These are phyloP conservation scores for Lachnellula hyalina DNA, from an alignment of 2,329 filamentous ascomycete genomes.

Conservation along the genomic window DNA sequence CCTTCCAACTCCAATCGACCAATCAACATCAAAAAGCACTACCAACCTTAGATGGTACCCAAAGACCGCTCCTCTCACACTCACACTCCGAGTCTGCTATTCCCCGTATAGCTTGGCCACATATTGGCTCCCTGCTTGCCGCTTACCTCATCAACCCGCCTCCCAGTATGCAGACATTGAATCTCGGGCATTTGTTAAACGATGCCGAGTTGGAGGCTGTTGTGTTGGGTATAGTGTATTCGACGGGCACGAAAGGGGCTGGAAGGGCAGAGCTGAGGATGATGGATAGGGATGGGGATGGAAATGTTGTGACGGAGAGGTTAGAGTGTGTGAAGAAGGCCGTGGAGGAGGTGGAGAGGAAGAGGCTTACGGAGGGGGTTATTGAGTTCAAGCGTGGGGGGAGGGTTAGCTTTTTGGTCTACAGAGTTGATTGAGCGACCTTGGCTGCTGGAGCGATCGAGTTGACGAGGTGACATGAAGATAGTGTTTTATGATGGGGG, in stretches of 20 bases:
- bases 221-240: conserved; percentile 16
- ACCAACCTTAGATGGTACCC: not conserved
- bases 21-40: not conserved
- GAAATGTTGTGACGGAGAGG: not conserved
- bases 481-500: too few relatives aligned
- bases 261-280: not conserved
- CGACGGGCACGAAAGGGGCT: not conserved
- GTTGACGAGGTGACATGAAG: too few relatives aligned
- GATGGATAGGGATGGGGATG: not conserved
- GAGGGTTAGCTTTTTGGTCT: conserved; percentile 23
- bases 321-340: conserved; percentile 16
- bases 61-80: not conserved
- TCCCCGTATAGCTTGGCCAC: conserved; percentile 7
- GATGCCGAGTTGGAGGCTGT: conserved; percentile 10
- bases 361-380: conserved; percentile 19
- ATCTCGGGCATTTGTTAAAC: conserved; percentile 5
- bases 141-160: not conserved
- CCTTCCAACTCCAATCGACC: not conserved
- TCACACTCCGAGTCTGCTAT: not conserved
- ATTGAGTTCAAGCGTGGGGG: conserved; percentile 16
- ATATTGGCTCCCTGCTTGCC: conserved; percentile 6
- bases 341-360: conserved; percentile 12
- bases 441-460: too few relatives aligned
- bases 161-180: conserved; percentile 11
- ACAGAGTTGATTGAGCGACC: conserved; percentile 20